These are phyloP conservation scores for Recurvomyces mirabilis DNA, from an alignment of 495 filamentous ascomycete species.

Conservation along the genomic window DNA sequence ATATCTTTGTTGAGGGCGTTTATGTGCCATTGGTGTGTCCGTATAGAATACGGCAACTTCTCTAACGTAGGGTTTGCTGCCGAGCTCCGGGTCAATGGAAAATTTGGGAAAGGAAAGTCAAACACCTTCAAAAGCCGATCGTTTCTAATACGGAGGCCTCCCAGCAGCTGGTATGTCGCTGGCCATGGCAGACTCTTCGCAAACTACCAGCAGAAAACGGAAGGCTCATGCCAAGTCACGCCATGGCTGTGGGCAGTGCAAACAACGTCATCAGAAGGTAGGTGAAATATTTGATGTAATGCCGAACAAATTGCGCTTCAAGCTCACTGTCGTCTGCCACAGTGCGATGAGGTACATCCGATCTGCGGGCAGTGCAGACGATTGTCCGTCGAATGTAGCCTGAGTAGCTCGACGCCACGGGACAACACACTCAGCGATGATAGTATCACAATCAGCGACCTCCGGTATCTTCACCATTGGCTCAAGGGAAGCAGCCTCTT, in stretches of 20 bases:
- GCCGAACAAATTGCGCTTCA: not conserved
- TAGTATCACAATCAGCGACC: not conserved
- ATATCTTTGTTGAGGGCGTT: too few relatives aligned
- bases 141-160: too few relatives aligned
- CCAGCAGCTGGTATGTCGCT: too few relatives aligned
- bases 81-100: too few relatives aligned
- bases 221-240: conserved; percentile 28
- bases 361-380: conserved; percentile 1
- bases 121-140: too few relatives aligned
- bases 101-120: too few relatives aligned
- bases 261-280: conserved; percentile 24
- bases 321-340: not conserved
- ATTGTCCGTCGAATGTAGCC: not conserved
- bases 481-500: not conserved
- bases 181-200: too few relatives aligned
- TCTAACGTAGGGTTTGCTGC: too few relatives aligned
- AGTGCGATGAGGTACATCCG: conserved; percentile 9
- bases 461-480: conserved; percentile 6
- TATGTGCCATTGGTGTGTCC: too few relatives aligned
- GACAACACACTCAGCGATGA: not conserved
- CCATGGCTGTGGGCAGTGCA: conserved; percentile 23
- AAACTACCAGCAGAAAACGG: too few relatives aligned
- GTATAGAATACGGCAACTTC: too few relatives aligned
- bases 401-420: not conserved
- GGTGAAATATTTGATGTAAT: too few relatives aligned